phyloP scores from a whole-genome alignment of 148 eudicot species.

The Rhododendron ferrugineum region DNA sequence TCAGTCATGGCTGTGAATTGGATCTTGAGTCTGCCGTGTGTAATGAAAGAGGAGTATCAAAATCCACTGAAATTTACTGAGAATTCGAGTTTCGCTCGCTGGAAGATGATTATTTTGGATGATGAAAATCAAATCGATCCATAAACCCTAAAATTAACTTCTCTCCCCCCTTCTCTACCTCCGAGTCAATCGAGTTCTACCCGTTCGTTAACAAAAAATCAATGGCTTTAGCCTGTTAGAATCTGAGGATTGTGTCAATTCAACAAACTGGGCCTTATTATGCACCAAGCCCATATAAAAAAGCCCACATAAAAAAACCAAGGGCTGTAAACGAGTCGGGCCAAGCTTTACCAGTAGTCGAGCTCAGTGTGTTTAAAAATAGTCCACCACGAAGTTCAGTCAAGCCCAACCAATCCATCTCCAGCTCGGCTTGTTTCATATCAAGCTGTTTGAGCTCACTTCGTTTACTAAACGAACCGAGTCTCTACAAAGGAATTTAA shows the following conservation, averaged over 20 bases:
- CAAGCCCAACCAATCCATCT: not conserved
- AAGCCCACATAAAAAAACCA: not conserved
- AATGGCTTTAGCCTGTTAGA: not conserved
- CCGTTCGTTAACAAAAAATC: not conserved
- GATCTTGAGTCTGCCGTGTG: not conserved
- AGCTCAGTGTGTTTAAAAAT: too few species aligned
- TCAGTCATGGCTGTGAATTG: conserved; percentile 18
- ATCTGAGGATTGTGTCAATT: not conserved
- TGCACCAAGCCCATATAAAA: not conserved
- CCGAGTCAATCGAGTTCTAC: not conserved
- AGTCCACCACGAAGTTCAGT: not conserved
- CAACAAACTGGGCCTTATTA: not conserved
- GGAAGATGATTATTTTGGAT: not conserved
- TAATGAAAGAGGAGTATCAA: not conserved
- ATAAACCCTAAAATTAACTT: not conserved
- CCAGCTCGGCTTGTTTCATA: not conserved
- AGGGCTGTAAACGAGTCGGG: not conserved
- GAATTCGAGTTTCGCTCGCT: not conserved
- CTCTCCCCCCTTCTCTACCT: not conserved
- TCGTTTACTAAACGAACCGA: too few species aligned
- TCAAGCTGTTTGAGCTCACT: not conserved
- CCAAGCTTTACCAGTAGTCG: not conserved
- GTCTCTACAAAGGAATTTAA: too few species aligned
- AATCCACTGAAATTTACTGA: not conserved
- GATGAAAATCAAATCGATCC: not conserved